Evolutionary conservation across 73 alveolate species (phyloP).

Genomic region (Paramecium caudatum): DNA sequence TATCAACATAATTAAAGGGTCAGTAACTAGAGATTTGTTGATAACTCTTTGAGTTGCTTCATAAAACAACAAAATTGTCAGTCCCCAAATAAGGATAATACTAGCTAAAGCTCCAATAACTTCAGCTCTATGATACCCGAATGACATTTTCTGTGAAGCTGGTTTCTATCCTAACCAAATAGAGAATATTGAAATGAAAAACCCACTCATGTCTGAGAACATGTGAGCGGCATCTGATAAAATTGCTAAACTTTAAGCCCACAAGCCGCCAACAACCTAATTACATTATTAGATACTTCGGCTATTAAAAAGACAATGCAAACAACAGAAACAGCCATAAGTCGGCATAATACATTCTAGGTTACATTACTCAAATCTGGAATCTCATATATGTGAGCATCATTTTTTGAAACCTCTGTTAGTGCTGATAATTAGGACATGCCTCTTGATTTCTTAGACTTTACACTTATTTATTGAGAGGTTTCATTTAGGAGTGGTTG

Average conservation of each 20-base stretch:
- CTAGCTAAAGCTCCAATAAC: constrained; percentile 93
- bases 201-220: constrained; percentile 93
- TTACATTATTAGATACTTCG: constrained; percentile 67
- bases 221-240: constrained; percentile 97
- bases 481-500: not conserved
- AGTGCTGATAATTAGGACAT: not conserved
- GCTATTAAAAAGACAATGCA: constrained; percentile 75
- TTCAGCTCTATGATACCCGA: constrained; percentile 94
- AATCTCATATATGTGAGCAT: constrained; percentile 27
- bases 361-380: constrained; percentile 53
- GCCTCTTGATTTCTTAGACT: not conserved
- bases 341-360: constrained; percentile 5
- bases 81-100: constrained; percentile 91
- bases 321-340: constrained; percentile 40
- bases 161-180: constrained; percentile 83
- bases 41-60: constrained; percentile 92
- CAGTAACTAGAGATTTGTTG: constrained; percentile 78
- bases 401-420: not conserved
- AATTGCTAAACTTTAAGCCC: constrained; percentile 91
- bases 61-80: constrained; percentile 86
- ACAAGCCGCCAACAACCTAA: constrained; percentile 90
- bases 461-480: not conserved
- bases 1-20: constrained; percentile 90
- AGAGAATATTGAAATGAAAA: constrained; percentile 88
- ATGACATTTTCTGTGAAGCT: constrained; percentile 86